Percentiles rank a stretch among this genome's conserved stretches.
phyloP scores from a whole-genome alignment of 768 basidiomycete species.

The Boletellus ananas region DNA sequence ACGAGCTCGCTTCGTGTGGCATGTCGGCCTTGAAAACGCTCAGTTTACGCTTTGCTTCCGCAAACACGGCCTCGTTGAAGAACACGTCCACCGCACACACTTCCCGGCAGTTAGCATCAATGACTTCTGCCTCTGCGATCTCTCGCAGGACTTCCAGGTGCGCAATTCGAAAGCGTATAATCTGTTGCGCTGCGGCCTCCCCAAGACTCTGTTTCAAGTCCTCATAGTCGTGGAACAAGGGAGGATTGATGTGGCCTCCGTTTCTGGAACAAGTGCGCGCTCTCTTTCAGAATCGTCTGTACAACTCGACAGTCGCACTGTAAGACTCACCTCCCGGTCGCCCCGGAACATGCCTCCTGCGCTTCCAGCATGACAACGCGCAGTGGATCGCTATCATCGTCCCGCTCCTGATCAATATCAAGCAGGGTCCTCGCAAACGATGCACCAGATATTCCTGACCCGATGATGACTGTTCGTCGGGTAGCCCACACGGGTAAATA shows the following conservation, averaged over 20 bases:
- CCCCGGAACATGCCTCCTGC: constrained; percentile 51
- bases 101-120: constrained; percentile 28
- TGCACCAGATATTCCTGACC: constrained; percentile 50
- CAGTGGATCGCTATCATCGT: constrained; percentile 16
- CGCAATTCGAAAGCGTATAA: constrained; percentile 39
- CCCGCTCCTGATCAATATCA: constrained; percentile 21
- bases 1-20: constrained; percentile 41
- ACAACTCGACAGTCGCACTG: neutral
- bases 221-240: constrained; percentile 44
- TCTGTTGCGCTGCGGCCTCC: constrained; percentile 34
- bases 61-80: constrained; percentile 30
- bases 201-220: constrained; percentile 39
- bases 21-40: constrained; percentile 45
- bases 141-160: constrained; percentile 33
- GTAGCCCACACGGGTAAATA: neutral
- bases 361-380: constrained; percentile 59
- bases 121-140: constrained; percentile 29
- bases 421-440: constrained; percentile 42
- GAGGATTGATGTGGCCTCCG: constrained; percentile 49
- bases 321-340: constrained; percentile 43
- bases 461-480: constrained; percentile 41
- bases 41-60: constrained; percentile 42
- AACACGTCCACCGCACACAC: constrained; percentile 35
- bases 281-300: neutral
- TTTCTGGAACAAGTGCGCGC: constrained; percentile 31